phyloP scores from a whole-genome alignment of 257 asterid genomes.

The Fraxinus excelsior region DNA sequence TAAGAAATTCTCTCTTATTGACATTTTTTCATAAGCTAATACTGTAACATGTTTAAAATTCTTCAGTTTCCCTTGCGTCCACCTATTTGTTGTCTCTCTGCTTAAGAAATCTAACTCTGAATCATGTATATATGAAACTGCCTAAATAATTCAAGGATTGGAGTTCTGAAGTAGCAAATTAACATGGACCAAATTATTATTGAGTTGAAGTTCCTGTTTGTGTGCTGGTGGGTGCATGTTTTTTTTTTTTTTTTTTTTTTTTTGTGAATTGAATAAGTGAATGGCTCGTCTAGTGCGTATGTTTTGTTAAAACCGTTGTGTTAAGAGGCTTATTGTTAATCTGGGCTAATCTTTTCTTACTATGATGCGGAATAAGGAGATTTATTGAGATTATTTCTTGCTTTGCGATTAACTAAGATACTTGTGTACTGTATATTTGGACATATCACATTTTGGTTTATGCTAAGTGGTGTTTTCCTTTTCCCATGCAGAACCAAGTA shows the following conservation, averaged over 20 bases:
- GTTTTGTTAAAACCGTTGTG: neutral
- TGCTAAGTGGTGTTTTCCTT: constrained; percentile 12
- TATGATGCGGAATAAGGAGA: neutral
- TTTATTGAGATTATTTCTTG: neutral
- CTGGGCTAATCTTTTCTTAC: neutral
- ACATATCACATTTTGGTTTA: neutral
- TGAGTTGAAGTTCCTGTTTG: neutral
- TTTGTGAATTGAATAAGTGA: neutral
- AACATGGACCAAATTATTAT: neutral
- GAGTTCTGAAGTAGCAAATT: neutral
- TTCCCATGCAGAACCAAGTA: constrained; percentile 45
- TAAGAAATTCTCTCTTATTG: neutral
- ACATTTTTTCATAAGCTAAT: neutral
- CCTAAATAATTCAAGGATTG: neutral
- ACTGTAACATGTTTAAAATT: neutral
- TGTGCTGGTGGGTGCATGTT: neutral
- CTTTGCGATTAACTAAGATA: neutral
- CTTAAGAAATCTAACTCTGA: neutral
- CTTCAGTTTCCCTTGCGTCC: neutral
- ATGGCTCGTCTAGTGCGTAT: neutral
- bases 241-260: too few species aligned
- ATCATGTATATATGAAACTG: neutral
- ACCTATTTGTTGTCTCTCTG: neutral
- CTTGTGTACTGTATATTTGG: neutral
- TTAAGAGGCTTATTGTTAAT: neutral